phyloP scores from a whole-genome alignment of 805 yeast species.

The Candida ipomoeae region DNA sequence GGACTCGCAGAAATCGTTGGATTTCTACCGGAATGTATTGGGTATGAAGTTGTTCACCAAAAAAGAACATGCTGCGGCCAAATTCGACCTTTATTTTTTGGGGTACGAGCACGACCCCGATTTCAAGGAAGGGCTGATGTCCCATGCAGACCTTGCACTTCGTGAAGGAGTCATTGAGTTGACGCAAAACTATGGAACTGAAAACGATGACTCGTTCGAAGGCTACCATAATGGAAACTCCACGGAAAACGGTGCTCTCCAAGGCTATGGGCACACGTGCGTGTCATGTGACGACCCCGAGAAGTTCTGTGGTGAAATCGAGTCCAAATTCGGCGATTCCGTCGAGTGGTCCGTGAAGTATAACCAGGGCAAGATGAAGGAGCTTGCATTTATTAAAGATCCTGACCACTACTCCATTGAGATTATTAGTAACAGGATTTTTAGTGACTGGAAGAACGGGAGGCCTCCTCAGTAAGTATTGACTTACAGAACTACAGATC shows the following conservation, averaged over 20 bases:
- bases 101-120: slow-evolving; percentile 56
- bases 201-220: slow-evolving; percentile 62
- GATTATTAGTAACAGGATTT: slow-evolving; percentile 46
- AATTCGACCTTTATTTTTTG: slow-evolving; percentile 82
- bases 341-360: slow-evolving; percentile 56
- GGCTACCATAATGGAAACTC: slow-evolving; percentile 79
- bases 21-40: slow-evolving; percentile 71
- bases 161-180: slow-evolving; percentile 78
- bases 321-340: slow-evolving; percentile 36
- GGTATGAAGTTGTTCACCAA: slow-evolving; percentile 74
- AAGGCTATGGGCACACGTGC: slow-evolving; percentile 87
- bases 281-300: slow-evolving; percentile 63
- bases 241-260: slow-evolving; percentile 50
- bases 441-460: slow-evolving; percentile 17
- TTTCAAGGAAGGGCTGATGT: slow-evolving; percentile 41
- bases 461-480: slow-evolving; percentile 10
- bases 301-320: slow-evolving; percentile 50
- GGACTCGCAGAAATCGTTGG: slow-evolving; percentile 72
- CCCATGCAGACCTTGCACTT: slow-evolving; percentile 28
- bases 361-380: slow-evolving; percentile 52
- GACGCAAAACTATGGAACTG: slow-evolving; percentile 96
- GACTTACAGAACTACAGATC: too few species aligned
- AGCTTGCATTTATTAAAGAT: slow-evolving; percentile 72
- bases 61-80: slow-evolving; percentile 57
- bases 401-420: slow-evolving; percentile 91